Conservation (phyloP, 495 filamentous ascomycete genomes). For the Immersiella caudata region DNA sequence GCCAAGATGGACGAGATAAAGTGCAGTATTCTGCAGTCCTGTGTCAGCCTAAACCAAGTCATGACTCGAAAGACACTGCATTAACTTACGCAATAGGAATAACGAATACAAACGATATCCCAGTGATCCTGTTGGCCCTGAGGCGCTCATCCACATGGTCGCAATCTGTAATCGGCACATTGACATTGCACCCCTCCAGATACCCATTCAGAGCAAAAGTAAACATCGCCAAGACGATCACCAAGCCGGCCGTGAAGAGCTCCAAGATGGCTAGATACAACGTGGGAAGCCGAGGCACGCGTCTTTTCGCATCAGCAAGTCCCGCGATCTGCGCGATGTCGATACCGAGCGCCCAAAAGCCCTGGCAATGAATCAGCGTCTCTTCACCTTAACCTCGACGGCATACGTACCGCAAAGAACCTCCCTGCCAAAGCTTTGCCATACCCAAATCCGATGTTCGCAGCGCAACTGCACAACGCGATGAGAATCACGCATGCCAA, state of each 20-base stretch:
- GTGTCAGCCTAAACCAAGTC: neutral
- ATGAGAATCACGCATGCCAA: neutral
- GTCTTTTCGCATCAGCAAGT: neutral
- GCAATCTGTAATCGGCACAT: constrained; percentile 1
- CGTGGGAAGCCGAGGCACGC: neutral
- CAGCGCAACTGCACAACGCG: neutral
- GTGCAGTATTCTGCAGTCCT: neutral
- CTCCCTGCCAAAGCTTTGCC: constrained; percentile 2
- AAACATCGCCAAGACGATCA: neutral
- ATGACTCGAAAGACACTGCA: neutral
- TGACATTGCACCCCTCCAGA: neutral
- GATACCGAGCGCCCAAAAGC: neutral
- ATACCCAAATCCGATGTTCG: neutral
- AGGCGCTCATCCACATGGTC: neutral
- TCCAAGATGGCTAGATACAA: constrained; percentile 2
- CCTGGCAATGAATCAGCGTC: too few species aligned
- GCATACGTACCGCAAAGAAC: constrained; percentile 6
- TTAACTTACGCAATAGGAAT: neutral
- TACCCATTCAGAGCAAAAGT: neutral
- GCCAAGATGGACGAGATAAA: constrained; percentile 7
- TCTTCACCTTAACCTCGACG: too few species aligned
- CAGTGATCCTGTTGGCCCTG: neutral
- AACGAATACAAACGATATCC: neutral
- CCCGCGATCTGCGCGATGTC: neutral
- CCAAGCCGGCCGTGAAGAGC: constrained; percentile 3